Percentiles rank a stretch among this genome's conserved stretches.
Conservation (phyloP, 140 eudicot genomes). For the Oenanthe javanica region DNA sequence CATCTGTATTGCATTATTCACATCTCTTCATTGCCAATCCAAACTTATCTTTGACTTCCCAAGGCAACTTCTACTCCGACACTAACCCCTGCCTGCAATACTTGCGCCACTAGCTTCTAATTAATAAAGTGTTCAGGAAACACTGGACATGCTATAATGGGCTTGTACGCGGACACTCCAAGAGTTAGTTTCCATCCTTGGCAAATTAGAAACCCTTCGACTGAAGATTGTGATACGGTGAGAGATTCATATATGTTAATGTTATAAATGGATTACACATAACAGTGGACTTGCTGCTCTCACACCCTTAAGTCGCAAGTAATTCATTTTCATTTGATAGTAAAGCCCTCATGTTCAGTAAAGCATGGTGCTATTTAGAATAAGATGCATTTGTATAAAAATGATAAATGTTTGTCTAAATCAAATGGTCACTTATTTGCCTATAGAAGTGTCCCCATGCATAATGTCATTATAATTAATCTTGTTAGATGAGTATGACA, state of each 20-base stretch:
- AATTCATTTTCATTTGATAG: not conserved
- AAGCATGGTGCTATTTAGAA: not conserved
- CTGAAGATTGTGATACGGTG: conserved; percentile 20
- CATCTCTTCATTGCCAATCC: conserved; percentile 19
- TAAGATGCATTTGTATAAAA: not conserved
- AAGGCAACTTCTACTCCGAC: conserved; percentile 23
- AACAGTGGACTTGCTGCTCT: not conserved
- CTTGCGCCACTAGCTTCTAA: conserved; percentile 27
- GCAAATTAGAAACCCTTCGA: conserved; percentile 36
- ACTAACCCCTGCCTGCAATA: conserved; percentile 23
- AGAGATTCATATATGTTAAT: conserved; percentile 1
- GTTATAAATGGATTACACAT: not conserved
- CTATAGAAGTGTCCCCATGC: not conserved
- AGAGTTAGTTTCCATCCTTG: conserved; percentile 40
- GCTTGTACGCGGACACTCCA: conserved; percentile 9
- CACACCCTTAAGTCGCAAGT: not conserved
- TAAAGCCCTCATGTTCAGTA: not conserved
- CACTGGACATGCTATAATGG: conserved; percentile 30
- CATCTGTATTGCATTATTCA: conserved; percentile 21
- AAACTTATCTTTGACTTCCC: conserved; percentile 20
- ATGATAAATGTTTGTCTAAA: too few species aligned
- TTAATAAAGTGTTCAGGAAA: conserved; percentile 37
- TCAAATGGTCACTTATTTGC: not conserved
- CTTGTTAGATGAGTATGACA: conserved; percentile 6
- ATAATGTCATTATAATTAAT: not conserved